Percentiles rank a stretch among this genome's conserved stretches.
Evolutionary conservation across 108 stramenopile genomes (phyloP).

Genomic region (Skeletonema grethae): DNA sequence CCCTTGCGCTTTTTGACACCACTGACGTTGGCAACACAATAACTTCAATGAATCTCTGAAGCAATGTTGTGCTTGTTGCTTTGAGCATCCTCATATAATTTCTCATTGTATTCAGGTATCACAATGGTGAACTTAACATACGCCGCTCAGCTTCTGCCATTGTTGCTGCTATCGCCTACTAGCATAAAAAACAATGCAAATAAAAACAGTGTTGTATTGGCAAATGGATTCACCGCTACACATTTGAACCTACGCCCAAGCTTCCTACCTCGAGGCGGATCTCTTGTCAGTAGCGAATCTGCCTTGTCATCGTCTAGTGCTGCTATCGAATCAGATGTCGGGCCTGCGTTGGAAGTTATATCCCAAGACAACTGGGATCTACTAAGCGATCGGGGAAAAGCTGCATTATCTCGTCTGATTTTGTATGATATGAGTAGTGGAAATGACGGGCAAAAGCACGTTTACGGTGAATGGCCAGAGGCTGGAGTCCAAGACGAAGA

Average conservation of each 20-base stretch:
- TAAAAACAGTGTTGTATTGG: conserved; percentile 8
- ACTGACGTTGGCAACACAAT: too few relatives aligned
- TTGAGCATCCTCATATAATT: too few relatives aligned
- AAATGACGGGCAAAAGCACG: conserved; percentile 64
- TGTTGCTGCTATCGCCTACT: conserved; percentile 3
- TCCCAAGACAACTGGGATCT: conserved; percentile 62
- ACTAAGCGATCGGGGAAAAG: conserved; percentile 65
- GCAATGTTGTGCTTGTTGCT: too few relatives aligned
- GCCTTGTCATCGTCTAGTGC: neutral
- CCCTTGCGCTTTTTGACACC: too few relatives aligned
- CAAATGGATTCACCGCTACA: conserved; percentile 10
- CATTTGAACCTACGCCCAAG: neutral
- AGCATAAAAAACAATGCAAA: neutral
- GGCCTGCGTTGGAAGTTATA: conserved; percentile 36
- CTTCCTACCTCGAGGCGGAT: conserved; percentile 17
- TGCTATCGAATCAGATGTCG: conserved; percentile 29
- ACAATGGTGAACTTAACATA: conserved; percentile 12
- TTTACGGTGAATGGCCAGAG: conserved; percentile 89
- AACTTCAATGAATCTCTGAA: too few relatives aligned
- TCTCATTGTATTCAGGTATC: too few relatives aligned
- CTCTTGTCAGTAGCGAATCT: neutral
- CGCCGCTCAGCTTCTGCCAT: conserved; percentile 5
- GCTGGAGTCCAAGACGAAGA: conserved; percentile 77
- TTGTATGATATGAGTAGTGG: conserved; percentile 46
- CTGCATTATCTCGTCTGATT: conserved; percentile 62